phyloP scores from a whole-genome alignment of 2,329 filamentous ascomycete genomes.

The Paraphaeosphaeria minitans region DNA sequence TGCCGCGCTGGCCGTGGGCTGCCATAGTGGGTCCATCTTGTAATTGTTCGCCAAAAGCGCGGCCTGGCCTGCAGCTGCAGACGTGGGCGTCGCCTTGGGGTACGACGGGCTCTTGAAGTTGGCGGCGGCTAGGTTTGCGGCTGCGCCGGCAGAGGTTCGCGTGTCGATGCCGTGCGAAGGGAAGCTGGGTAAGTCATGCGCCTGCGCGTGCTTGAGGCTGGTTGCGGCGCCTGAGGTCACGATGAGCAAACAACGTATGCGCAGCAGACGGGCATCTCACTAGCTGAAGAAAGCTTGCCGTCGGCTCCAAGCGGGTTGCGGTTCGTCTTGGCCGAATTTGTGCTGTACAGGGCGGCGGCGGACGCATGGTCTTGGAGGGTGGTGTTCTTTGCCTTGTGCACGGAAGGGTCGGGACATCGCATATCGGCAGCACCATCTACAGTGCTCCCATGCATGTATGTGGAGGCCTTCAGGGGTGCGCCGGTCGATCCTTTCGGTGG shows the following conservation, averaged over 20 bases:
- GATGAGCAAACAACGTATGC: constrained; percentile 13
- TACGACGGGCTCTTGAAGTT: constrained; percentile 68
- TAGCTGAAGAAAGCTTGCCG: constrained; percentile 62
- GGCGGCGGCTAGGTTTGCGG: constrained; percentile 74
- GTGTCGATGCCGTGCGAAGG: constrained; percentile 68
- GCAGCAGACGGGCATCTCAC: constrained; percentile 47
- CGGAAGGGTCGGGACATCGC: constrained; percentile 53
- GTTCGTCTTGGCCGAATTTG: constrained; percentile 44
- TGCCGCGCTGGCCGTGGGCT: constrained; percentile 66
- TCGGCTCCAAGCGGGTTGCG: constrained; percentile 55
- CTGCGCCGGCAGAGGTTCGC: constrained; percentile 70
- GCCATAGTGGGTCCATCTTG: constrained; percentile 65
- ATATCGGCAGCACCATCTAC: constrained; percentile 16
- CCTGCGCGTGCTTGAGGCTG: constrained; percentile 72
- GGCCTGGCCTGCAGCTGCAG: constrained; percentile 62
- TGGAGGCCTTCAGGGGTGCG: constrained; percentile 26
- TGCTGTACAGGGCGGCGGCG: constrained; percentile 65
- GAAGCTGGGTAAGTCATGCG: constrained; percentile 75
- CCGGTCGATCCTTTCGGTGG: constrained; percentile 27
- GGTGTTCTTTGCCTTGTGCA: constrained; percentile 42
- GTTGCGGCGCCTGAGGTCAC: constrained; percentile 60
- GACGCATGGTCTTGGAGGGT: constrained; percentile 59
- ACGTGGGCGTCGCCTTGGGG: constrained; percentile 67
- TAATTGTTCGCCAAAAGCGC: constrained; percentile 65
- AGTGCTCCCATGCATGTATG: constrained; percentile 12